Percentiles rank a stretch among this genome's conserved stretches.
Evolutionary conservation across 495 filamentous ascomycete species (phyloP).

Genomic region (Parachaetomium inaequale): DNA sequence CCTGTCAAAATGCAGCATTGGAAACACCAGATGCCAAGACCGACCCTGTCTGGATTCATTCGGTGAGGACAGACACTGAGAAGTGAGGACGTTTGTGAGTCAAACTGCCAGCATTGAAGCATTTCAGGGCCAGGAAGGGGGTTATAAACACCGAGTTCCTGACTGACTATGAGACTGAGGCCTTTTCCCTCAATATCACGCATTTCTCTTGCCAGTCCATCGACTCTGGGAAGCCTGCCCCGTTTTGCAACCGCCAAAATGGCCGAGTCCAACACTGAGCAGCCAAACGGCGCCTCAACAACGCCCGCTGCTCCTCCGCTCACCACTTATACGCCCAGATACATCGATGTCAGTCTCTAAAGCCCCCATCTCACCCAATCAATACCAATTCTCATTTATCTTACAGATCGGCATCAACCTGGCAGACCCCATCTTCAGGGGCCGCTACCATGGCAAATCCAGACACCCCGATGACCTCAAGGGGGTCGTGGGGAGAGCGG

Average conservation of each 20-base stretch:
- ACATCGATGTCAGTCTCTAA: constrained; percentile 54
- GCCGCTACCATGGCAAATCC: constrained; percentile 77
- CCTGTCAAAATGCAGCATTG: neutral
- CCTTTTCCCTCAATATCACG: constrained; percentile 6
- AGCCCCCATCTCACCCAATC: neutral
- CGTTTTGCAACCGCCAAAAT: constrained; percentile 16
- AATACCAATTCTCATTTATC: neutral
- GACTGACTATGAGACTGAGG: constrained; percentile 19
- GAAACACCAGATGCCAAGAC: neutral
- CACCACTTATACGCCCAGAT: constrained; percentile 45
- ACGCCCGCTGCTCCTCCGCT: neutral
- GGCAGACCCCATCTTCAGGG: constrained; percentile 79
- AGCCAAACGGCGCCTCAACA: constrained; percentile 12
- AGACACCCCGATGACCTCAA: constrained; percentile 75
- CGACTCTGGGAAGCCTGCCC: constrained; percentile 1
- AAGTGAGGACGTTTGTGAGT: constrained; percentile 7
- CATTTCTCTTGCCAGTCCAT: constrained; percentile 10
- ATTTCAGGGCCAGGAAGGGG: neutral
- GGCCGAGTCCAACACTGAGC: constrained; percentile 14
- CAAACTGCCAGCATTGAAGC: neutral
- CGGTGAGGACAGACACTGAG: neutral
- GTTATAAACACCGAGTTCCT: neutral
- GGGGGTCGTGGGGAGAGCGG: constrained; percentile 70
- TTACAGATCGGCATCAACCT: constrained; percentile 87
- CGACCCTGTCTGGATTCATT: neutral